phyloP scores from a whole-genome alignment of 1,139 yeast species.

The Yamadazyma diospyri region DNA sequence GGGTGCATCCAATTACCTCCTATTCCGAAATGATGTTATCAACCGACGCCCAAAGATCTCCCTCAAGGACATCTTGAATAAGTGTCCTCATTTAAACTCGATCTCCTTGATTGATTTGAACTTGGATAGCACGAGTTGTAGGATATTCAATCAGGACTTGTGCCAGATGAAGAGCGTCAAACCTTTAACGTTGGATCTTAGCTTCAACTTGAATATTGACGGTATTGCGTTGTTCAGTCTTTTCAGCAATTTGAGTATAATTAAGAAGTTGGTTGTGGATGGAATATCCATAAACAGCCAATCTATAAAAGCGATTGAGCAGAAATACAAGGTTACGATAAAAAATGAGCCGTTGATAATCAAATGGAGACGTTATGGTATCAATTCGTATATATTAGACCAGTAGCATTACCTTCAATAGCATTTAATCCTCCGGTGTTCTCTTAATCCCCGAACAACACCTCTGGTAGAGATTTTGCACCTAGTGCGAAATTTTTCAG shows the following conservation, averaged over 20 bases:
- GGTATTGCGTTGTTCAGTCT: conserved; percentile 41
- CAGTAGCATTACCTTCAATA: too few relatives aligned
- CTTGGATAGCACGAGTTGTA: conserved; percentile 35
- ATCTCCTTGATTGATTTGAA: conserved; percentile 35
- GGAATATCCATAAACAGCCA: conserved; percentile 34
- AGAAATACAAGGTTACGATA: conserved; percentile 20
- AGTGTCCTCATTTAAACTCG: conserved; percentile 22
- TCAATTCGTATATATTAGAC: conserved; percentile 24
- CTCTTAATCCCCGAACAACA: too few relatives aligned
- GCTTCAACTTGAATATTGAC: conserved; percentile 33
- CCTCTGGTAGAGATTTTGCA: too few relatives aligned
- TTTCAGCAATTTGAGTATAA: conserved; percentile 15
- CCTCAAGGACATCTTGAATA: conserved; percentile 20
- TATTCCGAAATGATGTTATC: conserved; percentile 27
- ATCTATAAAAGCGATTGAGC: conserved; percentile 24
- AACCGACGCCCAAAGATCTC: conserved; percentile 15
- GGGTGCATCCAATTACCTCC: conserved; percentile 32
- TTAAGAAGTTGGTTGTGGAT: conserved; percentile 28
- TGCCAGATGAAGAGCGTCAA: conserved; percentile 7
- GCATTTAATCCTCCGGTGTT: too few relatives aligned
- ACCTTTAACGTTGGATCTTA: conserved; percentile 27
- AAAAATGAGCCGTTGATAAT: conserved; percentile 24
- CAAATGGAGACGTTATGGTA: conserved; percentile 38
- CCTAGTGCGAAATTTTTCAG: conserved; percentile 4
- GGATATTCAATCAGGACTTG: conserved; percentile 26